Conservation (phyloP, 139 green algal genomes). For the Limnomonas spitsbergensis region DNA sequence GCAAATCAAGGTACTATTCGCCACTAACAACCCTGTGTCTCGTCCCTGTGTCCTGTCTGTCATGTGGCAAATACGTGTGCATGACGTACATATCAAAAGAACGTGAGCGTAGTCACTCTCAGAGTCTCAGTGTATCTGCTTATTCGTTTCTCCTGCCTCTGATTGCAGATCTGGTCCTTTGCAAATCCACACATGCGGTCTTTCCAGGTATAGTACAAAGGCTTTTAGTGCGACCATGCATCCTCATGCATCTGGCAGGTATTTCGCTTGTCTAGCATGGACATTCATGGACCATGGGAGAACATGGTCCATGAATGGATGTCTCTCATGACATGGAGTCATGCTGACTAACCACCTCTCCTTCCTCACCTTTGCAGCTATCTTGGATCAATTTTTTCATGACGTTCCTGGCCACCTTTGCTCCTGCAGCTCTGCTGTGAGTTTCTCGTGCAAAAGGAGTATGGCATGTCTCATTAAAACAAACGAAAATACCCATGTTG, state of each 20-base stretch:
- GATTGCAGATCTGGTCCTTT: background rate
- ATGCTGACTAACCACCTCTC: too few relatives aligned
- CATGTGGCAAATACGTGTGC: background rate
- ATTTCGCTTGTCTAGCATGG: too few relatives aligned
- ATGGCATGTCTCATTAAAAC: background rate
- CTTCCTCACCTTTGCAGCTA: conserved; percentile 66
- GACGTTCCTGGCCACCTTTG: conserved; percentile 89
- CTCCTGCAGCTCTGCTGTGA: conserved; percentile 41
- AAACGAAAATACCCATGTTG: background rate
- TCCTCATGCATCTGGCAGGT: background rate
- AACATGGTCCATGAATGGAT: background rate
- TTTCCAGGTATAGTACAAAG: too few relatives aligned
- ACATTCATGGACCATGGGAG: background rate
- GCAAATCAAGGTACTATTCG: conserved; percentile 19
- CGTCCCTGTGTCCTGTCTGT: too few relatives aligned
- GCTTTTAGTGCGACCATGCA: background rate
- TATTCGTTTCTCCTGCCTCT: background rate
- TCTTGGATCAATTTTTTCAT: conserved; percentile 86
- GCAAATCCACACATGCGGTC: background rate
- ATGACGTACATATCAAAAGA: background rate
- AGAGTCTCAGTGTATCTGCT: background rate
- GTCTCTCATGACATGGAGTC: background rate
- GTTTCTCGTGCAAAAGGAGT: background rate
- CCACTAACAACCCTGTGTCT: background rate
- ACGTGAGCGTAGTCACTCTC: background rate